phyloP scores from a whole-genome alignment of 257 asterid genomes.

The Solanum clarkiae region DNA sequence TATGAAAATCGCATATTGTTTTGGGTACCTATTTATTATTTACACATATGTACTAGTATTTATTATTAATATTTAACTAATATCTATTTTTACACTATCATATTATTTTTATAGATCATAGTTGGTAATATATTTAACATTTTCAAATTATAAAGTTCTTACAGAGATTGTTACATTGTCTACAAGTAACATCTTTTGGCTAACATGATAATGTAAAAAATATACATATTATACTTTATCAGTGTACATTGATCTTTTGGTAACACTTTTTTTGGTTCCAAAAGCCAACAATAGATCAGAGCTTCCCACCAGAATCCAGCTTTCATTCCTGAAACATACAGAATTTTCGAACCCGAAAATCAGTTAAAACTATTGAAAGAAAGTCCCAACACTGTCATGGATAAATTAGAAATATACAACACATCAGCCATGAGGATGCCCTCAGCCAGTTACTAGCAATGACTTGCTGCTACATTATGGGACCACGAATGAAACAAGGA shows the following conservation, averaged over 20 bases:
- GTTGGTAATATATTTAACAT: neutral
- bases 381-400: neutral
- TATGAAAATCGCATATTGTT: too few relatives aligned
- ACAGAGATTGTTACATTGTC: too few relatives aligned
- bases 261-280: neutral
- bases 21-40: too few relatives aligned
- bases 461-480: neutral
- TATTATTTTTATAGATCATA: too few relatives aligned
- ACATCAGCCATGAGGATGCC: neutral
- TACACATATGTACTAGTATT: too few relatives aligned
- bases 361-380: neutral
- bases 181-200: too few relatives aligned
- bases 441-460: neutral
- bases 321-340: neutral
- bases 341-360: neutral
- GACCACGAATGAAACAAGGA: neutral
- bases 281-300: neutral
- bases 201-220: too few relatives aligned
- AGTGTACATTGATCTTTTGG: neutral
- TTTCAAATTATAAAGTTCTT: too few relatives aligned
- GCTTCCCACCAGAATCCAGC: neutral
- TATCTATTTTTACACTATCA: too few relatives aligned
- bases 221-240: too few relatives aligned
- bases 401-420: neutral
- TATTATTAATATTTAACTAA: too few relatives aligned